Evolutionary conservation across 345 rosid genomes (phyloP).

Genomic region (Citrus sp.): DNA sequence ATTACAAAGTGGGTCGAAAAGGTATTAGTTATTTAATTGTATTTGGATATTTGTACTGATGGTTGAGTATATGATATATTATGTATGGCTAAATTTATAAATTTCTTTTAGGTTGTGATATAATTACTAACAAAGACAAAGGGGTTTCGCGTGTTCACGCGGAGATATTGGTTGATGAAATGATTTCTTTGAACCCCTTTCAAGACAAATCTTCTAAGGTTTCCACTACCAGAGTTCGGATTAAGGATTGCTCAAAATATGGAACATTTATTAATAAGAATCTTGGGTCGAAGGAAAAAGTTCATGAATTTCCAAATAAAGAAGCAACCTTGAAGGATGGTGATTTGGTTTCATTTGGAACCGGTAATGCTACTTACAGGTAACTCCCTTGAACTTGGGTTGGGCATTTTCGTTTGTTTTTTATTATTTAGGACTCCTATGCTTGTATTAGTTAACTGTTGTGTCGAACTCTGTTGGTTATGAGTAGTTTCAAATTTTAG

Average conservation of each 20-base stretch:
- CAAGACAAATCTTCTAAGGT: constrained; percentile 21
- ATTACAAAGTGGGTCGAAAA: constrained; percentile 74
- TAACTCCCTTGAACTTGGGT: constrained; percentile 17
- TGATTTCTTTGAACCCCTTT: constrained; percentile 26
- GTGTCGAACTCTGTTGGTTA: not conserved
- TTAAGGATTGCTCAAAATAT: constrained; percentile 84
- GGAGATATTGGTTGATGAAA: constrained; percentile 61
- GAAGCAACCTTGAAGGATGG: constrained; percentile 63
- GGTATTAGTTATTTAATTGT: constrained; percentile 28
- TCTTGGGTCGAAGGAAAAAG: constrained; percentile 46
- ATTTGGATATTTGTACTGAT: no score
- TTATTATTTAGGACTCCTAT: not conserved
- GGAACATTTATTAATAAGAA: constrained; percentile 69
- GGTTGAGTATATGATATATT: not conserved
- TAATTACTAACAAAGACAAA: constrained; percentile 72
- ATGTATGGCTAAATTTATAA: not conserved
- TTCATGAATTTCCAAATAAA: constrained; percentile 61
- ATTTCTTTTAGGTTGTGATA: constrained; percentile 67
- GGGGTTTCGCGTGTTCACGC: constrained; percentile 92
- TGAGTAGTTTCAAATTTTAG: not conserved
- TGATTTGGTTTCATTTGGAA: constrained; percentile 73
- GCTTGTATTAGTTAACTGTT: not conserved
- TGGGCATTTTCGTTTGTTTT: not conserved
- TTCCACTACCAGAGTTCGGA: constrained; percentile 34
- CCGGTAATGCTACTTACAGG: constrained; percentile 85